Evolutionary conservation across 2,329 filamentous ascomycete genomes (phyloP).

Genomic region (Sporothrix pseudoabietina): DNA sequence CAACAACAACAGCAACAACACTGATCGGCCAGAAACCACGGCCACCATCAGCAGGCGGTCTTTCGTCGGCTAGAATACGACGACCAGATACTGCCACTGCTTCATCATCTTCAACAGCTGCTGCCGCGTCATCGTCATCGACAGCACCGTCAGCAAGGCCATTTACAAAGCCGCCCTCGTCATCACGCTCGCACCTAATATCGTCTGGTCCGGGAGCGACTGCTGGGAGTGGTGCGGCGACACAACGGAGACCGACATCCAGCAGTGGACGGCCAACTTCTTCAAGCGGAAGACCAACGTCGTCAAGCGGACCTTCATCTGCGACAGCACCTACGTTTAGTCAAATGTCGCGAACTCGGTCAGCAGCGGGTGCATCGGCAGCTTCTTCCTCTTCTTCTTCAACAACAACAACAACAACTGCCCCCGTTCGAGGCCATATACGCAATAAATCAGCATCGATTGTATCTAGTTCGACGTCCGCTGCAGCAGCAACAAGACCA

Average conservation of each 20-base stretch:
- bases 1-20: conserved; percentile 29
- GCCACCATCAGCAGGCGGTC: conserved; percentile 23
- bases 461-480: background rate
- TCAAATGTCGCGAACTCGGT: background rate
- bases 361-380: background rate
- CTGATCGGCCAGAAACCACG: conserved; percentile 36
- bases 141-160: background rate
- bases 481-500: background rate
- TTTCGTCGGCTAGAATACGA: background rate
- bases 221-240: background rate
- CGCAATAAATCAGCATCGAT: conserved; percentile 29
- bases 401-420: background rate
- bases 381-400: background rate
- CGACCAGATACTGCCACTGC: background rate
- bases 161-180: conserved; percentile 24
- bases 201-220: conserved; percentile 15
- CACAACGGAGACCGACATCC: conserved; percentile 25
- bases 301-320: conserved; percentile 13
- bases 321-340: background rate
- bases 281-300: conserved; percentile 35
- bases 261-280: conserved; percentile 35
- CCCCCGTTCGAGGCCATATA: conserved; percentile 26
- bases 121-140: background rate
- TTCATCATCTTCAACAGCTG: background rate
- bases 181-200: conserved; percentile 25